phyloP scores from a whole-genome alignment of 495 filamentous ascomycete species.

The Trichoderma virens region DNA sequence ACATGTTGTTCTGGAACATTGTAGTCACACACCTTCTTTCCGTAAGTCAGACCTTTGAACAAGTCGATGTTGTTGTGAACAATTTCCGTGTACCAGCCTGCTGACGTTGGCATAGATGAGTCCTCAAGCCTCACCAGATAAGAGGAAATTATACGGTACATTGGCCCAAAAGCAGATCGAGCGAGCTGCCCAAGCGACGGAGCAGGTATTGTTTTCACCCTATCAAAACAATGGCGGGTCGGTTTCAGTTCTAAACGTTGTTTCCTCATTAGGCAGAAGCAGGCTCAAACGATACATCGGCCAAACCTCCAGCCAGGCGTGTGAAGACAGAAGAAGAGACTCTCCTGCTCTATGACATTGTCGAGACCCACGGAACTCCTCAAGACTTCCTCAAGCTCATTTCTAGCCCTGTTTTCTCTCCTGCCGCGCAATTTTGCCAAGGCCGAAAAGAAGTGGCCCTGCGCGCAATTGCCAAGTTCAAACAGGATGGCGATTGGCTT shows the following conservation, averaged over 20 bases:
- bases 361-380: slow-evolving; percentile 22
- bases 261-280: background rate
- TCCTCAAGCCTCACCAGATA: slow-evolving; percentile 27
- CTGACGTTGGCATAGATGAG: slow-evolving; percentile 28
- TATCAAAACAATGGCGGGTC: background rate
- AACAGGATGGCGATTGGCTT: slow-evolving; percentile 26
- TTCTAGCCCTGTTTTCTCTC: slow-evolving; percentile 22
- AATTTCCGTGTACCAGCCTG: background rate
- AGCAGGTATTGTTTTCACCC: slow-evolving; percentile 23
- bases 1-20: slow-evolving; percentile 38
- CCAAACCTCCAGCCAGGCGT: slow-evolving; percentile 16
- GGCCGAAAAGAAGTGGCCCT: slow-evolving; percentile 27
- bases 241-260: background rate
- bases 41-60: slow-evolving; percentile 26
- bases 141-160: slow-evolving; percentile 32
- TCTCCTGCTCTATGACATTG: slow-evolving; percentile 25
- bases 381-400: slow-evolving; percentile 23
- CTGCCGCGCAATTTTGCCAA: slow-evolving; percentile 22
- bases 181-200: slow-evolving; percentile 33
- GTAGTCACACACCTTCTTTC: slow-evolving; percentile 35
- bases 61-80: background rate
- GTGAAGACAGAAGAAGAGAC: slow-evolving; percentile 29
- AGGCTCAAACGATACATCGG: background rate
- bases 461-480: slow-evolving; percentile 20
- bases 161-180: slow-evolving; percentile 35